These are phyloP conservation scores for Cryptococcus sp. DNA, from an alignment of 1,284 basidiomycete genomes.

Conservation along the genomic window DNA sequence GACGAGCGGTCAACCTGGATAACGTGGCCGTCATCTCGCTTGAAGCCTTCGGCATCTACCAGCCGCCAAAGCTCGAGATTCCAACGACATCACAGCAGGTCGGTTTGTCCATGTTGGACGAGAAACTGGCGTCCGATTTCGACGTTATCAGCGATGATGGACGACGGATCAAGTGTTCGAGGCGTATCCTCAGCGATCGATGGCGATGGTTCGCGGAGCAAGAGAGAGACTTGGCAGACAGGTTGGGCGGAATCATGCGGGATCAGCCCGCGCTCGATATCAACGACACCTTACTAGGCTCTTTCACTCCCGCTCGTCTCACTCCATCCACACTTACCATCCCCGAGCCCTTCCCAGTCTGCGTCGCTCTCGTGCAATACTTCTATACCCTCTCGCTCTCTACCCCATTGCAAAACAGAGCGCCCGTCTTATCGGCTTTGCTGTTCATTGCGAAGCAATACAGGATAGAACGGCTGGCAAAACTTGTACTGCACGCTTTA, in stretches of 20 bases:
- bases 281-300: conserved; percentile 41
- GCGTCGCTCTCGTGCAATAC: conserved; percentile 86
- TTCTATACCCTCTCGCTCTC: conserved; percentile 82
- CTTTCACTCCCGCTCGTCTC: conserved; percentile 43
- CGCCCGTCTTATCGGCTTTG: conserved; percentile 82
- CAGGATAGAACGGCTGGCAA: conserved; percentile 70
- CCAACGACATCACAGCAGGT: conserved; percentile 65
- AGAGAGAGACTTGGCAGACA: conserved; percentile 49
- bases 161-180: conserved; percentile 75
- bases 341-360: conserved; percentile 85
- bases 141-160: conserved; percentile 90
- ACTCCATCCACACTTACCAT: conserved; percentile 72
- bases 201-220: conserved; percentile 93
- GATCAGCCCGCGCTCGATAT: conserved; percentile 38
- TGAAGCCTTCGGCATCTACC: conserved; percentile 91
- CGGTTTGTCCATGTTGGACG: conserved; percentile 75
- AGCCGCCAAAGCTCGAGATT: conserved; percentile 71
- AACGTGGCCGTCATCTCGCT: conserved; percentile 87
- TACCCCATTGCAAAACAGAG: conserved; percentile 86
- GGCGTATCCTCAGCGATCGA: conserved; percentile 75
- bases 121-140: conserved; percentile 76
- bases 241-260: conserved; percentile 23
- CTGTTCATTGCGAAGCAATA: conserved; percentile 83
- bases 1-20: conserved; percentile 84
- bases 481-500: conserved; percentile 85